Evolutionary conservation across 306 rosid genomes (phyloP).

Genomic region (Fragaria vesca): DNA sequence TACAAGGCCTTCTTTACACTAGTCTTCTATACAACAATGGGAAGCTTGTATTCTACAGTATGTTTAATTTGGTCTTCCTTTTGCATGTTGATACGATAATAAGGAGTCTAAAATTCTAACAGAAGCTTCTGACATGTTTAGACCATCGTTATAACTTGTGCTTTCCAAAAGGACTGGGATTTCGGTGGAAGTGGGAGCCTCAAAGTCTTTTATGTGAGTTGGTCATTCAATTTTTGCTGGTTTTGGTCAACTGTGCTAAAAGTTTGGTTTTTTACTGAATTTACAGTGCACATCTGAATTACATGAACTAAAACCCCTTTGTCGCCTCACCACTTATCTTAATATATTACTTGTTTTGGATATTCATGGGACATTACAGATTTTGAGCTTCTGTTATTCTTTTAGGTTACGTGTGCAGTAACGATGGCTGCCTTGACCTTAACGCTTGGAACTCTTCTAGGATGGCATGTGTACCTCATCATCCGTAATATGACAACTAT

Average conservation of each 20-base stretch:
- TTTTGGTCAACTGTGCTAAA: constrained; percentile 4
- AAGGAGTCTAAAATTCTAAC: constrained; percentile 17
- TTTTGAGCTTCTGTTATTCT: constrained; percentile 5
- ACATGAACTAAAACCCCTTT: background rate
- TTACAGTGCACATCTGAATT: background rate
- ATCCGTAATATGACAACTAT: constrained; percentile 82
- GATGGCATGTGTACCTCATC: constrained; percentile 85
- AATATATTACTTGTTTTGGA: constrained; percentile 7
- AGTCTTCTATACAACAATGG: constrained; percentile 49
- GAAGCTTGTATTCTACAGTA: constrained; percentile 64
- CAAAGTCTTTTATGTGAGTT: constrained; percentile 69
- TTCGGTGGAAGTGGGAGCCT: constrained; percentile 30
- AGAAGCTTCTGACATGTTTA: constrained; percentile 28
- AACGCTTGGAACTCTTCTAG: constrained; percentile 62
- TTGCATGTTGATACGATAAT: constrained; percentile 13
- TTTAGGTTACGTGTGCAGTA: constrained; percentile 56
- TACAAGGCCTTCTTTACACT: constrained; percentile 74
- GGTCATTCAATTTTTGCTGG: background rate
- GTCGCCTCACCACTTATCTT: background rate
- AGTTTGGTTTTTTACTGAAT: background rate
- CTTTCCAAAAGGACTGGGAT: constrained; percentile 60
- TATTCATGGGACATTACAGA: constrained; percentile 7
- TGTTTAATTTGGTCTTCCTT: constrained; percentile 27
- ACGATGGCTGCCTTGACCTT: constrained; percentile 47
- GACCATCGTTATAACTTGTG: constrained; percentile 53